These are phyloP conservation scores for Melampsora occidentalis DNA, from an alignment of 1,284 basidiomycete species.

Conservation along the genomic window DNA sequence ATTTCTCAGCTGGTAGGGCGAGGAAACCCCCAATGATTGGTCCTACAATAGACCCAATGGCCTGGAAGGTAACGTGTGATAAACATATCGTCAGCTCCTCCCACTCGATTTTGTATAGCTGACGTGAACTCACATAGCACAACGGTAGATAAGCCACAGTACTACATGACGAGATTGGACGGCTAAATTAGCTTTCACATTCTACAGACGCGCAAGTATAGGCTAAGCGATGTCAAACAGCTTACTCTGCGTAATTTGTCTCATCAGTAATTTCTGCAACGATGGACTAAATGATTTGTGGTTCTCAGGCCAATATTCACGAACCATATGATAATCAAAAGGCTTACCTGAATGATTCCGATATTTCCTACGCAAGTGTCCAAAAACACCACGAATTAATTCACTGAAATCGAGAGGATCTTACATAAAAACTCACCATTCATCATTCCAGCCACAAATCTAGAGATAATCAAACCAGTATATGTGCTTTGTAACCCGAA, in stretches of 20 bases:
- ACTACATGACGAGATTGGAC: background rate
- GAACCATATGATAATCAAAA: background rate
- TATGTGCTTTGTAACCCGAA: constrained; percentile 39
- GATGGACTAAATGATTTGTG: constrained; percentile 10
- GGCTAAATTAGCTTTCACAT: background rate
- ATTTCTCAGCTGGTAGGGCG: constrained; percentile 34
- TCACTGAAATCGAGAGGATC: background rate
- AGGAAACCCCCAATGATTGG: constrained; percentile 38
- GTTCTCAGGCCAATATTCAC: background rate
- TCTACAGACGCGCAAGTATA: background rate
- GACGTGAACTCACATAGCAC: constrained; percentile 24
- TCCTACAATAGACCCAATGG: constrained; percentile 34
- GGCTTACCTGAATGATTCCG: constrained; percentile 28
- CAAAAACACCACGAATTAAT: background rate
- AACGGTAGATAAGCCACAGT: constrained; percentile 27
- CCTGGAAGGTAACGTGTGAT: background rate
- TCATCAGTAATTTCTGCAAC: constrained; percentile 36
- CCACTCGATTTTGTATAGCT: background rate
- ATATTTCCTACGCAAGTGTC: constrained; percentile 14
- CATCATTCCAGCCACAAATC: constrained; percentile 42
- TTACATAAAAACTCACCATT: constrained; percentile 21
- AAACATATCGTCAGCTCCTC: background rate
- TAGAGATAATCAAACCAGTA: constrained; percentile 34
- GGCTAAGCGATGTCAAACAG: background rate
- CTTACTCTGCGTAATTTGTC: constrained; percentile 36